Base-by-base conservation (phyloP, 805 yeast genomes). In the Hanseniaspora taiwanica region DNA sequence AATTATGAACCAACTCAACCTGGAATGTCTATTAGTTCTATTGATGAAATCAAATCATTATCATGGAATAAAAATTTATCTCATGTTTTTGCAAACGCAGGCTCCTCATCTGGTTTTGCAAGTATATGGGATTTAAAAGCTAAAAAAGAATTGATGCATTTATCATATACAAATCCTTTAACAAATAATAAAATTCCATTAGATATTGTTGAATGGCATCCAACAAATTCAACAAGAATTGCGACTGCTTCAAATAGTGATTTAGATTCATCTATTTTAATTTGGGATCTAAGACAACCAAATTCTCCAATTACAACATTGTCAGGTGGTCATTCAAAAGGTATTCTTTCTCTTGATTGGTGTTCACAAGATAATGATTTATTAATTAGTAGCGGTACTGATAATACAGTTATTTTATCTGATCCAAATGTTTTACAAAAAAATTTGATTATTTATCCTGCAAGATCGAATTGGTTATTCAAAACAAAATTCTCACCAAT, bases 211-310 rank as follows among this genome's bases (percentile, higher is more conserved):
- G 85, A 80, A 43, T 91, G 99, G 99, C 96, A 91, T 59, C 98
- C 99, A 42, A 63, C 71, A 35, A 79, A 78, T 62, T 76, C 89
- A 43, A 89, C 97, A 13, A 80, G 76, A 56, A 72, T 91, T 44
- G 76, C 82, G 21, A 89, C 97, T 20, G 95, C 94, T 21, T 78
- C 91, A 21, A 86, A 80, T 44, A 73, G 76, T 43, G 96, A 87
- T 59, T 65, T 70, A 17, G 74, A 75, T 38, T 94, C 98, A 10
- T 71, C 81, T 24, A 76, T 91, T 40, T 63, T 85, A 47, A 68
- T 89, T 13, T 91, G 98, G 98, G 96, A 91, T 64, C 70, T 91
- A 55, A 76, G 96, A 60, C 89, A 91, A 57, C 77, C 95, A 21
- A 80, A 81, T 53, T 84, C 81, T n/a, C 99, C 99, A 7, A 86